phyloP scores from a whole-genome alignment of 306 rosid species.

The Gastrolobium bilobum region DNA sequence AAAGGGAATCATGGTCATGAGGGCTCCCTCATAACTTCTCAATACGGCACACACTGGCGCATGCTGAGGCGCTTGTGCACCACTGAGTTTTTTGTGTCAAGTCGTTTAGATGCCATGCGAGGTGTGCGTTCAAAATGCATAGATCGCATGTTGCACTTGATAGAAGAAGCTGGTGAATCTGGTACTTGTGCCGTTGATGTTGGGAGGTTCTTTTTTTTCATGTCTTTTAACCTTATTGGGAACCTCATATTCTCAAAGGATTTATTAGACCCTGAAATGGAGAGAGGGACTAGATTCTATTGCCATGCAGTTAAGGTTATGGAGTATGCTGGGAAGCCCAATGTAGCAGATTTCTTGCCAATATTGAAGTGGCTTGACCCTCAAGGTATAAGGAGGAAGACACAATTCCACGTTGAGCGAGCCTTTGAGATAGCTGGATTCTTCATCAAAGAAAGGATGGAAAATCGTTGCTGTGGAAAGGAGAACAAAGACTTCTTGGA shows the following conservation, averaged over 20 bases:
- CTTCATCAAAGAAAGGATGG: slow-evolving; percentile 74
- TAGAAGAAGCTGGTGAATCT: slow-evolving; percentile 41
- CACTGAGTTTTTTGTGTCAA: slow-evolving; percentile 66
- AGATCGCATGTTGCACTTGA: slow-evolving; percentile 62
- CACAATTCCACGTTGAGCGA: slow-evolving; percentile 70
- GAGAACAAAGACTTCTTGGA: slow-evolving; percentile 70
- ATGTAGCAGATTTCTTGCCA: slow-evolving; percentile 79
- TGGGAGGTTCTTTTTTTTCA: slow-evolving; percentile 71
- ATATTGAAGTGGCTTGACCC: slow-evolving; percentile 73
- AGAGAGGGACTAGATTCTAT: slow-evolving; percentile 73
- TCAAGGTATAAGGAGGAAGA: slow-evolving; percentile 75
- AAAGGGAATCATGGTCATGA: slow-evolving; percentile 66
- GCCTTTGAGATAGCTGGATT: slow-evolving; percentile 81
- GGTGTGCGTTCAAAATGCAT: slow-evolving; percentile 65
- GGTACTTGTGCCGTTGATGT: slow-evolving; percentile 57
- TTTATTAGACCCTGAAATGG: slow-evolving; percentile 67
- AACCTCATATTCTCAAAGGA: slow-evolving; percentile 87
- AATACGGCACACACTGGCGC: slow-evolving; percentile 84
- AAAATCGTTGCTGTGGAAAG: slow-evolving; percentile 20
- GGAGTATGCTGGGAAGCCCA: slow-evolving; percentile 89
- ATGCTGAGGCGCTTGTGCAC: slow-evolving; percentile 70
- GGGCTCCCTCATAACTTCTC: slow-evolving; percentile 77
- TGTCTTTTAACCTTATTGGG: slow-evolving; percentile 87
- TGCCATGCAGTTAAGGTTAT: slow-evolving; percentile 72
- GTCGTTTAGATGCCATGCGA: slow-evolving; percentile 63